These are phyloP conservation scores for Hanseniaspora taiwanica DNA, from an alignment of 805 yeast genomes.

Conservation along the genomic window DNA sequence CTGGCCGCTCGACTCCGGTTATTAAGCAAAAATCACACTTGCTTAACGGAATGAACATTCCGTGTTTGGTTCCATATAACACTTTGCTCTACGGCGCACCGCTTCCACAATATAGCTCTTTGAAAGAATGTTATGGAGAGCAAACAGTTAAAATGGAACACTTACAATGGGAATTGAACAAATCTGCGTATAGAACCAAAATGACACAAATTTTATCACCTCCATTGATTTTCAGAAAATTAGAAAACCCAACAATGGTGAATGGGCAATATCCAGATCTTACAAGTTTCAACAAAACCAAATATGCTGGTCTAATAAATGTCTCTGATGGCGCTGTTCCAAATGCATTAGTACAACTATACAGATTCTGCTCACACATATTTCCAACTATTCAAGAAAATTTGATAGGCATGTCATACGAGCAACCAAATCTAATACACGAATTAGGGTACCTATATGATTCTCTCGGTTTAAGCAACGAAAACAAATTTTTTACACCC, in stretches of 20 bases:
- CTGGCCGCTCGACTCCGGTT: background rate
- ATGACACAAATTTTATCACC: background rate
- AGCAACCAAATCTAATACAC: constrained; percentile 38
- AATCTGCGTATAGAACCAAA: background rate
- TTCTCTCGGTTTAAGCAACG: constrained; percentile 2
- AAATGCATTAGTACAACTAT: constrained; percentile 69
- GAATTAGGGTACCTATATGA: constrained; percentile 86
- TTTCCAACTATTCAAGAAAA: constrained; percentile 52
- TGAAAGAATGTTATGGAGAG: constrained; percentile 46
- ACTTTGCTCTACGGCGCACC: constrained; percentile 26
- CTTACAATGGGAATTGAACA: background rate
- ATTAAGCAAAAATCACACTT: background rate
- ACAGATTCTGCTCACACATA: constrained; percentile 61
- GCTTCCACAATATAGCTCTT: constrained; percentile 41
- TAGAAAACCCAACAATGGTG: constrained; percentile 2
- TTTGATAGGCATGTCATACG: constrained; percentile 19
- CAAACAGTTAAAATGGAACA: constrained; percentile 8
- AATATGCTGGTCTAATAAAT: constrained; percentile 2
- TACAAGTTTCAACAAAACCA: constrained; percentile 2
- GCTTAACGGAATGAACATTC: background rate
- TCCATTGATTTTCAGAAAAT: constrained; percentile 5
- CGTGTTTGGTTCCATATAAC: constrained; percentile 12
- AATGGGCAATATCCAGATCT: constrained; percentile 2
- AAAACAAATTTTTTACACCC: background rate
- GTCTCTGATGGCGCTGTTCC: constrained; percentile 13